These are phyloP conservation scores for Rachicladosporium sp. DNA, from an alignment of 2,329 filamentous ascomycete genomes.

Conservation along the genomic window DNA sequence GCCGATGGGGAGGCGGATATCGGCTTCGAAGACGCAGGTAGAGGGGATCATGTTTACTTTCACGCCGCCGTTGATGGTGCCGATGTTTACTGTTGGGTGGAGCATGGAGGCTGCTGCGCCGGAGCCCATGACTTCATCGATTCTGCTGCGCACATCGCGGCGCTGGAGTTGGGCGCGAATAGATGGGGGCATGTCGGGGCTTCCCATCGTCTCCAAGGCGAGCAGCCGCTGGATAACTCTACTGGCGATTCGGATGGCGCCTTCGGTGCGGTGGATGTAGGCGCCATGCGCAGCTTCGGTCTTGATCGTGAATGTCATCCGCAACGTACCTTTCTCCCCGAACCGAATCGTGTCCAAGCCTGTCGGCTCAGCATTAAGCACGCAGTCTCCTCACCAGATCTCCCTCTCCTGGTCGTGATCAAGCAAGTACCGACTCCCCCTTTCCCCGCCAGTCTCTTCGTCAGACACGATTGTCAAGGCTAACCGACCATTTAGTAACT, in stretches of 20 bases:
- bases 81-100: slow-evolving; percentile 29
- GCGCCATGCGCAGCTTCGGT: slow-evolving; percentile 28
- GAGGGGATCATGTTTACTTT: slow-evolving; percentile 34
- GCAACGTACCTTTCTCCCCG: slow-evolving; percentile 31
- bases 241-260: slow-evolving; percentile 26
- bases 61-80: slow-evolving; percentile 27
- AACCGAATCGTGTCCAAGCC: slow-evolving; percentile 29
- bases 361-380: slow-evolving; percentile 29
- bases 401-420: slow-evolving; percentile 15
- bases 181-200: slow-evolving; percentile 15
- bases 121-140: slow-evolving; percentile 27
- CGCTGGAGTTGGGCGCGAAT: slow-evolving; percentile 20
- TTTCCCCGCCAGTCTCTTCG: slow-evolving; percentile 30
- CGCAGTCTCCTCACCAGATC: slow-evolving; percentile 27
- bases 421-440: slow-evolving; percentile 26
- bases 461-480: slow-evolving; percentile 26
- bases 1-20: slow-evolving; percentile 30
- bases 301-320: slow-evolving; percentile 25
- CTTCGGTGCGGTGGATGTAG: slow-evolving; percentile 28
- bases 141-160: slow-evolving; percentile 19
- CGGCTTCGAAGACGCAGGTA: slow-evolving; percentile 26
- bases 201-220: slow-evolving; percentile 19
- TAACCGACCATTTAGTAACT: slow-evolving; percentile 9
- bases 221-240: slow-evolving; percentile 20
- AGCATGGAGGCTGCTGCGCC: slow-evolving; percentile 24